Base-by-base conservation (phyloP, 345 rosid genomes). In the Xanthoceras sorbifolium region DNA sequence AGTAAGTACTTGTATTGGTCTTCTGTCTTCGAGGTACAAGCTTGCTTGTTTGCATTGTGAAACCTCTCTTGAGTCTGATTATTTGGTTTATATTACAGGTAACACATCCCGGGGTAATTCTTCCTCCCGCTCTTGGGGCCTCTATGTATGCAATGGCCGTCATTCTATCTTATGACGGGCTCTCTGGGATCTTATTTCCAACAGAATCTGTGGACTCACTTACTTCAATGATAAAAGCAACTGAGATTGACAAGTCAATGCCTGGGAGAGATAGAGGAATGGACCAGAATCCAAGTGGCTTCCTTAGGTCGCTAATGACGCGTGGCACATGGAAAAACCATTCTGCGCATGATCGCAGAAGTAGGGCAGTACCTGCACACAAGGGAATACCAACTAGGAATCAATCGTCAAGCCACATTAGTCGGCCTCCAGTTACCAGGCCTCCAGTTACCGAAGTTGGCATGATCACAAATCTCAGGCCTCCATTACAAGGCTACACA, bases 71-170 rank as follows among this genome's bases (percentile, higher is more conserved):
- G 40, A 7, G 28, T 69, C 50, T 68, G 42, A 71, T 76, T 26
- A 4, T 46, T 62, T 55, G 74, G 42, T 31, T 64, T 52, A 29
- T 60, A 31, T 88, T 76, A 23, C 78, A 96, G 98, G 98, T 92
- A 28, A 79, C 71, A 64, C 71, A 91, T 81, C 95, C 99, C 11
- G 81, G 77, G 26, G 71, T 85, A 69, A 76, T 54, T 69, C 89
- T 92, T 81, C 91, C 98, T 78, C 90, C 89, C 52, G 82, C 76
- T 61, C 93, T 96, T 3, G 87, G 81, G 82, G 93, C 97, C 63
- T 91, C 93, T 34, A 78, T 89, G 65, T 67, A 81, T 71, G 90
- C 94, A 50, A 75, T 84, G 67, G 86, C 95, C 20, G 76, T 79
- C 74, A 74, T 91, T 76, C 89, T 93, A 42, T 88, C 98, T 3